Conservation (phyloP, 805 yeast genomes). For the Millerozyma miso region DNA sequence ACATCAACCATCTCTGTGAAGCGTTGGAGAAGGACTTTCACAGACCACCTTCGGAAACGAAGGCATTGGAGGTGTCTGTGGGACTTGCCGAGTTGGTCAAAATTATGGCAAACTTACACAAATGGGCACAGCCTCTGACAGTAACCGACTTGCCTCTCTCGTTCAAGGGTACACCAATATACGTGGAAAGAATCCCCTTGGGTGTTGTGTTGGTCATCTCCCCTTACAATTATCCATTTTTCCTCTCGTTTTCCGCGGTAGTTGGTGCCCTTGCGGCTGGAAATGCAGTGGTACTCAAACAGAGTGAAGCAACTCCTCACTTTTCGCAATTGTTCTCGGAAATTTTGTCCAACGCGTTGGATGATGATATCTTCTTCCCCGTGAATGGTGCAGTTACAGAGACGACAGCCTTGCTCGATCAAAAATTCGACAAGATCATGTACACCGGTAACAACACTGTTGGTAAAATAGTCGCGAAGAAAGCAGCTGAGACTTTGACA, state of each 20-base stretch:
- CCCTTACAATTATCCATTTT: slow-evolving; percentile 79
- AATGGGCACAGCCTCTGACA: slow-evolving; percentile 55
- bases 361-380: slow-evolving; percentile 51
- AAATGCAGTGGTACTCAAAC: slow-evolving; percentile 72
- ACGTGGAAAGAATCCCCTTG: slow-evolving; percentile 36
- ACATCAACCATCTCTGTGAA: slow-evolving; percentile 47
- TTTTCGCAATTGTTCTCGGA: slow-evolving; percentile 54
- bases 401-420: slow-evolving; percentile 53
- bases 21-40: slow-evolving; percentile 68
- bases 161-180: slow-evolving; percentile 24
- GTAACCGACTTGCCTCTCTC: slow-evolving; percentile 35
- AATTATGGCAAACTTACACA: slow-evolving; percentile 54
- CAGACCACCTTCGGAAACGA: slow-evolving; percentile 60
- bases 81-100: slow-evolving; percentile 52
- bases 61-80: slow-evolving; percentile 51
- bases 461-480: slow-evolving; percentile 70
- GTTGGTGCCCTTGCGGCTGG: slow-evolving; percentile 85
- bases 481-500: slow-evolving; percentile 82
- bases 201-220: slow-evolving; percentile 73
- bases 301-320: slow-evolving; percentile 67
- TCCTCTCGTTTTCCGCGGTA: slow-evolving; percentile 60
- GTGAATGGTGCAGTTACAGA: slow-evolving; percentile 73
- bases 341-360: slow-evolving; percentile 50
- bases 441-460: slow-evolving; percentile 80
- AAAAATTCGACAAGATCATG: slow-evolving; percentile 74